Conservation (phyloP, 106 monocot species). For the Agapanthus africanus region DNA sequence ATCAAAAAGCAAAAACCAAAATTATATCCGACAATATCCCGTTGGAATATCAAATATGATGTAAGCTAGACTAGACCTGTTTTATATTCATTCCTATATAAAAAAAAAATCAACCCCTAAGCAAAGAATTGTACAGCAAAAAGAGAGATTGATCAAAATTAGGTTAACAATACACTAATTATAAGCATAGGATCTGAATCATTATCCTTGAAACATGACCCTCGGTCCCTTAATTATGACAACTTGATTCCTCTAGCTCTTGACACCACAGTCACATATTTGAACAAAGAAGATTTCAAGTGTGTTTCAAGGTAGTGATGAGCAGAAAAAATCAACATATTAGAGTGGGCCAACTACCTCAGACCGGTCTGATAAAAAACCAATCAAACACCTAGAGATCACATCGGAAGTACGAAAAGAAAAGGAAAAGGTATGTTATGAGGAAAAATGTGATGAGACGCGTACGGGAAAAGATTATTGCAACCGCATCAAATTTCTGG, state of each 20-base stretch:
- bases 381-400: background rate
- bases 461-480: background rate
- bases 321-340: background rate
- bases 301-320: background rate
- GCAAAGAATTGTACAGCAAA: too few relatives aligned
- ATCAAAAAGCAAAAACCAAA: too few relatives aligned
- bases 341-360: background rate
- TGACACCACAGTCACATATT: background rate
- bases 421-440: conserved; percentile 7
- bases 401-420: background rate
- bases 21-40: too few relatives aligned
- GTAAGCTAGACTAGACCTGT: too few relatives aligned
- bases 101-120: too few relatives aligned
- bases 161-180: too few relatives aligned
- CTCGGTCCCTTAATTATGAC: background rate
- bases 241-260: background rate
- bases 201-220: too few relatives aligned
- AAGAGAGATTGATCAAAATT: too few relatives aligned
- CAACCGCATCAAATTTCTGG: conserved; percentile 1
- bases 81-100: too few relatives aligned
- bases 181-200: too few relatives aligned
- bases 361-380: background rate
- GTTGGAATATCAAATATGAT: too few relatives aligned
- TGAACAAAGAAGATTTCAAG: background rate
- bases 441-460: conserved; percentile 3